Conservation (phyloP, 2,329 filamentous ascomycete species). For the Ascomycota sp. region DNA sequence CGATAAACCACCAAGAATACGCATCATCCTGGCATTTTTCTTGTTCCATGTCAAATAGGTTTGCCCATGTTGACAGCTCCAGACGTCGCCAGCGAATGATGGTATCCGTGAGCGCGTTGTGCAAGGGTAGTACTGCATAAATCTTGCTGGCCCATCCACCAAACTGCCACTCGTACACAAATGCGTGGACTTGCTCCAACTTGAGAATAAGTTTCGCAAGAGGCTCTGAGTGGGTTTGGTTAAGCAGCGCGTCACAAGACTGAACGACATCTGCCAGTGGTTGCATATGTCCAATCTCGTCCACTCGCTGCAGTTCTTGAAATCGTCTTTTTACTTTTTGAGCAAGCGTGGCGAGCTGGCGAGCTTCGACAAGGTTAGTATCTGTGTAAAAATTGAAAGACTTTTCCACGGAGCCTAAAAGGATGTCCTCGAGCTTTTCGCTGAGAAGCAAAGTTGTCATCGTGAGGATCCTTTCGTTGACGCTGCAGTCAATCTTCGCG, state of each 20-base stretch:
- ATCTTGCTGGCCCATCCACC: constrained; percentile 66
- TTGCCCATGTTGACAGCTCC: constrained; percentile 82
- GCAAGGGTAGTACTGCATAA: constrained; percentile 47
- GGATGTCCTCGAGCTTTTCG: constrained; percentile 29
- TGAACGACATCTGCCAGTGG: constrained; percentile 57
- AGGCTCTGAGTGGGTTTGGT: constrained; percentile 61
- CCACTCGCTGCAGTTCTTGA: constrained; percentile 42
- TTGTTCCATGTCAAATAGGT: constrained; percentile 67
- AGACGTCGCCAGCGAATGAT: constrained; percentile 80
- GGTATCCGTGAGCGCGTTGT: constrained; percentile 58
- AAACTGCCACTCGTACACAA: constrained; percentile 84
- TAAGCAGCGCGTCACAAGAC: constrained; percentile 54
- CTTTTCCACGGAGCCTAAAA: constrained; percentile 16
- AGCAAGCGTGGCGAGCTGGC: constrained; percentile 50
- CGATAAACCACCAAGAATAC: constrained; percentile 87
- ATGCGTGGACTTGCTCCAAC: constrained; percentile 68
- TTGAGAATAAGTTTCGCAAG: constrained; percentile 71
- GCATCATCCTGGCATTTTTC: constrained; percentile 58
- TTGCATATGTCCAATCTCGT: constrained; percentile 53
- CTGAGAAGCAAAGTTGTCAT: constrained; percentile 45
- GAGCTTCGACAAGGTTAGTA: constrained; percentile 54
- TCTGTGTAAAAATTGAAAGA: constrained; percentile 81
- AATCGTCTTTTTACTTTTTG: constrained; percentile 54
- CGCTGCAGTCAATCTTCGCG: constrained; percentile 11
- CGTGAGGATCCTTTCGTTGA: constrained; percentile 39